These are phyloP conservation scores for Malus hybrid DNA, from an alignment of 331 rosid genomes.

Conservation along the genomic window DNA sequence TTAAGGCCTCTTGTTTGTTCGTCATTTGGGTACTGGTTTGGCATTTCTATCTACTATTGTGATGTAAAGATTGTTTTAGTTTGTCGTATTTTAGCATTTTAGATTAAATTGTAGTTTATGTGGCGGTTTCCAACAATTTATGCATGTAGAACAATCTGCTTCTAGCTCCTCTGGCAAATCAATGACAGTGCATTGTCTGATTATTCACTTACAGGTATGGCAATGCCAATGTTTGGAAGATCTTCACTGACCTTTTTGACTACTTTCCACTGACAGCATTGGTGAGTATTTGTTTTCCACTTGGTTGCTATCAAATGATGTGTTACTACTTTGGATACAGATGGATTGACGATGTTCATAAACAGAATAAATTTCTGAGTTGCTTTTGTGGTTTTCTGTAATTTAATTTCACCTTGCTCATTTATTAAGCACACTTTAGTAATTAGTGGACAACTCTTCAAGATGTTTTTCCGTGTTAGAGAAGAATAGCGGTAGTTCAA, in stretches of 20 bases:
- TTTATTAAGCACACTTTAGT: neutral
- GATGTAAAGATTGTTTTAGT: neutral
- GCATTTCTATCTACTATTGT: neutral
- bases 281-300: slow-evolving; percentile 49
- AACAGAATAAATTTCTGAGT: neutral
- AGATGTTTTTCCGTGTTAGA: neutral
- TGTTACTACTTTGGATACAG: neutral
- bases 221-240: slow-evolving; percentile 94
- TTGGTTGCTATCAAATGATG: neutral
- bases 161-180: slow-evolving; percentile 3
- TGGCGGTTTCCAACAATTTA: neutral
- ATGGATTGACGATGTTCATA: neutral
- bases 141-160: neutral
- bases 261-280: slow-evolving; percentile 71
- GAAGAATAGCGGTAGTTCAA: neutral
- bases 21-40: neutral
- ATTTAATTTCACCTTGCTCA: neutral
- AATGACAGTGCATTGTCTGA: slow-evolving; percentile 5
- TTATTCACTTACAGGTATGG: slow-evolving; percentile 69
- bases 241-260: slow-evolving; percentile 93
- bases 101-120: neutral
- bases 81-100: neutral
- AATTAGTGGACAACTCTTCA: neutral
- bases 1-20: neutral
- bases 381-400: neutral